Conservation (phyloP, 2,329 filamentous ascomycete species). For the Aspergillus sp. region DNA sequence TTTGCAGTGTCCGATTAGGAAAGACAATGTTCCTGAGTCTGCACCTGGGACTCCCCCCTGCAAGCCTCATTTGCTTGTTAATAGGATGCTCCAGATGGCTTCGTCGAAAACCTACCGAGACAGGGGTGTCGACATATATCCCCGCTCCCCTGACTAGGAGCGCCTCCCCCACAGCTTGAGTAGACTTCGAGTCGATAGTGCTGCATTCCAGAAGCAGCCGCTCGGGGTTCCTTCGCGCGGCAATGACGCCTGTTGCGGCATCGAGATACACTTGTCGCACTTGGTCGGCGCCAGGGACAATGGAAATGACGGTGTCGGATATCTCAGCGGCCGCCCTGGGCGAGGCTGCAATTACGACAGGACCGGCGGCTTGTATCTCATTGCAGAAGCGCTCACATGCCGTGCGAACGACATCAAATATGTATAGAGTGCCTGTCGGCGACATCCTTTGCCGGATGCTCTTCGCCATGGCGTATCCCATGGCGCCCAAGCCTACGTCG, state of each 20-base stretch:
- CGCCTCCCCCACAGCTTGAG: slow-evolving; percentile 46
- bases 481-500: too few relatives aligned
- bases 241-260: neutral
- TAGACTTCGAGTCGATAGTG: slow-evolving; percentile 56
- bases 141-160: slow-evolving; percentile 36
- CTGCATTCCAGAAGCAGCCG: slow-evolving; percentile 50
- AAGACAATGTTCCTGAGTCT: slow-evolving; percentile 51
- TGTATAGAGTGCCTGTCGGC: too few relatives aligned
- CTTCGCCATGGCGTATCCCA: too few relatives aligned
- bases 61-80: too few relatives aligned
- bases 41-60: slow-evolving; percentile 41
- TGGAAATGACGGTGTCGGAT: neutral
- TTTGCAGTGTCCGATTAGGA: slow-evolving; percentile 47
- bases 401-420: too few relatives aligned
- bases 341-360: too few relatives aligned
- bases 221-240: neutral
- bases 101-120: slow-evolving; percentile 49
- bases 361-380: too few relatives aligned
- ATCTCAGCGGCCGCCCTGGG: too few relatives aligned
- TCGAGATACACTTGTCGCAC: neutral
- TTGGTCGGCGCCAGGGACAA: neutral
- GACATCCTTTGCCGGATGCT: too few relatives aligned
- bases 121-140: slow-evolving; percentile 49
- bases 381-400: too few relatives aligned
- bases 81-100: too few relatives aligned